Base-by-base conservation (phyloP, 2,329 filamentous ascomycete genomes). In the Penicillium capsulatum region DNA sequence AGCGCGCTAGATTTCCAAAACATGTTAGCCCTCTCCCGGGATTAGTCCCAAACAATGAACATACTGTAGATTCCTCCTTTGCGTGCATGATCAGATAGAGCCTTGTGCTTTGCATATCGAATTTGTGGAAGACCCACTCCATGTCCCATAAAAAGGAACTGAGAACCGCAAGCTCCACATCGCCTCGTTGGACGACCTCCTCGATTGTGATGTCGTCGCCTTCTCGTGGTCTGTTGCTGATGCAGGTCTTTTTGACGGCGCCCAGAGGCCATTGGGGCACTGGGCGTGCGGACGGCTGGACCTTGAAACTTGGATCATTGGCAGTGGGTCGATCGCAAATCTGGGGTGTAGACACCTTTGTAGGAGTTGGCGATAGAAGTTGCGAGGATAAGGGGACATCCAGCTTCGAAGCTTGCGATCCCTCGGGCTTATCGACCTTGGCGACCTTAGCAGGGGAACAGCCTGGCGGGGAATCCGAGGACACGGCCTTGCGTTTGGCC, bases 71-170 rank as follows among this genome's bases (percentile, higher is more conserved):
- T 38, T 75, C 64, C 29, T 73, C 70, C 43, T 75, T 74, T 2
- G 74, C 78, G 47, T 80, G 76, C 73, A 84, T 79, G 14, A 83
- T 66, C 50, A 83, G 70, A 13, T 86, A 70, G 15, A 87, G 66
- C 49, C 79, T 81, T 0, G 83, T 86, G 38, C 62, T 73, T 8
- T 48, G 53, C 10, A 73, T 59, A 45, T 87, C 72, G 17, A 94
- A 62, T 59, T 92, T 94, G 4, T 71, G 75, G 17, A 91, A 63
- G 31, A 92, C 62, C 86, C 87, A 96, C 17, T 84, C 76, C 10
- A 83, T 77, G 47, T 97, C 84, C 81, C 86, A 92, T 59, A 91
- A 80, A 53, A 85, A 97, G 0, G 91, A 86, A 52, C 89, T 94
- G 4, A 97, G 68, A 0, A 97, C 77, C 1, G 87, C 90, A 27